A percentile compares a stretch with the other conserved stretches of the same genome.
Conservation (phyloP, 768 basidiomycete genomes). For the Termitomyces sp. region DNA sequence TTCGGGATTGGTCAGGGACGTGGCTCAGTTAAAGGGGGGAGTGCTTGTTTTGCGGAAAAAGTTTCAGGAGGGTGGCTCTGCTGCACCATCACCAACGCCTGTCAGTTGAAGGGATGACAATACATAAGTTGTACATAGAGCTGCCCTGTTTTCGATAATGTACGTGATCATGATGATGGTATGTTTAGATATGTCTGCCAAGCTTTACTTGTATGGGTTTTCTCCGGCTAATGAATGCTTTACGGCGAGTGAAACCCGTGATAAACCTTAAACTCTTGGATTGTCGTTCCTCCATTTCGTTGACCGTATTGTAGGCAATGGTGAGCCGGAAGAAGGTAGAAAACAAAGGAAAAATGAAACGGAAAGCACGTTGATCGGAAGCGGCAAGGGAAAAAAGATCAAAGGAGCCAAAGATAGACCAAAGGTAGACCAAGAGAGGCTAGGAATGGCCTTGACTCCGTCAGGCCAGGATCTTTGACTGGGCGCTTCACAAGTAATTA, state of each 20-base stretch:
- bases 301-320: too few relatives aligned
- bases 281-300: background rate
- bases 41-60: constrained; percentile 53
- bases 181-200: background rate
- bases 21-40: constrained; percentile 68
- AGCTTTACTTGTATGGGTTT: background rate
- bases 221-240: background rate
- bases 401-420: background rate
- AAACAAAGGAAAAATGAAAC: background rate
- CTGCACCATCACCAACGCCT: constrained; percentile 28
- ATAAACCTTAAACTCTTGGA: background rate
- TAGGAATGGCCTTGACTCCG: background rate
- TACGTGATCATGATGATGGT: background rate
- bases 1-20: constrained; percentile 76
- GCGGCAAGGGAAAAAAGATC: background rate
- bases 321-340: background rate
- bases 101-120: too few relatives aligned
- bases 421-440: background rate
- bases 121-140: too few relatives aligned
- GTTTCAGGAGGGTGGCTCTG: constrained; percentile 27
- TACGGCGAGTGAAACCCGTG: background rate
- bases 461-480: background rate
- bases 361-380: background rate
- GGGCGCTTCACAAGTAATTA: background rate
- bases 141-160: background rate